Evolutionary conservation across 2,329 filamentous ascomycete genomes (phyloP).

Genomic region (Aspergillus texensis): DNA sequence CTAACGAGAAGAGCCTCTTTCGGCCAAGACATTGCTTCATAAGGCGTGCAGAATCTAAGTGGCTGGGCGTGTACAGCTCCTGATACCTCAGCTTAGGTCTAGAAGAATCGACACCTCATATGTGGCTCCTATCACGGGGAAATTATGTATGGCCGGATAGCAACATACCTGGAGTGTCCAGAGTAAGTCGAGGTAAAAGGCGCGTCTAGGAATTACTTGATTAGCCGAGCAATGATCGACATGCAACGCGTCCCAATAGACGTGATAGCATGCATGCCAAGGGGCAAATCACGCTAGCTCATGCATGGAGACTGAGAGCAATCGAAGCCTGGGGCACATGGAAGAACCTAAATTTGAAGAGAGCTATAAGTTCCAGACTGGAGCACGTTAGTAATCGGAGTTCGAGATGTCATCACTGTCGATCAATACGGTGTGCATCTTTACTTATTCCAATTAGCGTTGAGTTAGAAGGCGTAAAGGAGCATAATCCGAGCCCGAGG

Average conservation of each 20-base stretch:
- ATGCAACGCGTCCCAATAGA: neutral
- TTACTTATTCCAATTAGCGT: neutral
- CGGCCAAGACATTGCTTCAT: neutral
- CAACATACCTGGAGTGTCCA: accelerated
- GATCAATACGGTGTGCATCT: neutral
- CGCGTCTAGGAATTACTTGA: neutral
- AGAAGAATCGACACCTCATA: neutral
- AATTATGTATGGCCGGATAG: neutral
- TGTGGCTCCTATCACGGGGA: too few relatives aligned
- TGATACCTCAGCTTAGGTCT: neutral
- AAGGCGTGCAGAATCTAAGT: neutral
- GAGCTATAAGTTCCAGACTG: neutral
- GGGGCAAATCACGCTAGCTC: too few relatives aligned
- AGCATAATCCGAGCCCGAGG: neutral
- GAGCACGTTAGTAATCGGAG: neutral
- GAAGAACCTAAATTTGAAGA: neutral
- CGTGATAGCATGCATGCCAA: neutral
- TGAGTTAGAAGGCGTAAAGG: neutral
- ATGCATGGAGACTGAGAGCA: neutral
- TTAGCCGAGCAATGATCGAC: neutral
- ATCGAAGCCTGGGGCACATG: neutral
- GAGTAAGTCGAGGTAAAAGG: too few relatives aligned
- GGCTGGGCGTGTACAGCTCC: neutral
- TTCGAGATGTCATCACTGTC: neutral
- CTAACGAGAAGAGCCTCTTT: neutral